Evolutionary conservation across 2,329 filamentous ascomycete genomes (phyloP), one percentile per base, ranked within the genome.

Genomic region (Parastagonospora nodorum): DNA sequence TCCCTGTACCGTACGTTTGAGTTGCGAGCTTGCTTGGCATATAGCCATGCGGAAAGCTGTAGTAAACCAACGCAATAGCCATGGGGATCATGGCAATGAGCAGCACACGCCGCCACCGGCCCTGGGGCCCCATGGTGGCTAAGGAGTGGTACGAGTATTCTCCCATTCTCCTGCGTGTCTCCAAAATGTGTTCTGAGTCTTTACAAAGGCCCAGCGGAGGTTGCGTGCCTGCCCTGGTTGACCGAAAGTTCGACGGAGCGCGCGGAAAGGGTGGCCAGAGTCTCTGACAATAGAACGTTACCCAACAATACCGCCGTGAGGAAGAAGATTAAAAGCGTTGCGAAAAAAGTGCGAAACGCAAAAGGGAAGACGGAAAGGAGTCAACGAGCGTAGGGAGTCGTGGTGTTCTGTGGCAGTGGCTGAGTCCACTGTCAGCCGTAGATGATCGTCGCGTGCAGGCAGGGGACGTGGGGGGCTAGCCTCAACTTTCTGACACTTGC

Each of bases 91-190:
- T 42, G 30, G 69, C 58, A 39, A 72, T 57, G 28, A 71, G 41
- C 51, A 74, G 52, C 4, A 69, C 60, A 43, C 69, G 67, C 47
- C 69, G 68, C 67, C 69, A 73, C 48, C 69, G 60, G 14, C 61
- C 68, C 44, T 72, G 69, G 14, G 68, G 69, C 9, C 68, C 66
- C 56, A 73, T 63, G 51, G 61, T 70, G 12, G 59, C 60, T 36
- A 71, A 57, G 35, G 64, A 58, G 41, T 66, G 56, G 58, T 70
- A 71, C 42, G 63, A 61, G 60, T 64, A 66, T 44, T 67, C 64
- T 45, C 55, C 47, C 53, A 64, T 62, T 12, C 50, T 44, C 48
- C 49, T 53, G 45, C 42, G 27, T 31, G 45, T 31, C 15, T 10
- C 10, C 37, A 24, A 16, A 8, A 9, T 27, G 14, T 24, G 19